Evolutionary conservation across 192 early-diverging fungal genomes (phyloP), one percentile per base, ranked within the genome.

Genomic region (Mortierella claussenii): DNA sequence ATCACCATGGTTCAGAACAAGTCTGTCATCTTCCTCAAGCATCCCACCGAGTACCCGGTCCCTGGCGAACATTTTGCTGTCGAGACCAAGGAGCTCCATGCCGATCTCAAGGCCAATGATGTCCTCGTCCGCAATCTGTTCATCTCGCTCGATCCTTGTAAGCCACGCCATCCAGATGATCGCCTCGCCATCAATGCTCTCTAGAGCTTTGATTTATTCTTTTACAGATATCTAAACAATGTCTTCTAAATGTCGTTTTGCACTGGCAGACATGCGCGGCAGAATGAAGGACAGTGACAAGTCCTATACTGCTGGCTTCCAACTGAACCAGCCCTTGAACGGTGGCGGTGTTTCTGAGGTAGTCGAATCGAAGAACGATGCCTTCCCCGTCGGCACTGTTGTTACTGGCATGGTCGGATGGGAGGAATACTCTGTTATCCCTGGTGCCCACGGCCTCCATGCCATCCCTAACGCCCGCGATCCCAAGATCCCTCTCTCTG

Each of bases 101-200:
- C 79, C 20, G 79, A 82, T 18, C 55, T 90, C 7, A 63, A 74
- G 36, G 71, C 82, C 15, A 79, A 69, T 7, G 80, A 88, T 46
- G 68, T 84, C 34, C 48, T 94, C 28, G 48, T 95, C 18, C 89
- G 91, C 50, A 85, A 84, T 40, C 81, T 88, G 26, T 89, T 79
- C 60, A 73, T 94, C 20, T 93, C 90, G 9, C 76, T 94, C 17
- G 92, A 95, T 79, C 93, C 91, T 28, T 94, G 95, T 75, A 89
- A 92, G 89, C 85, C 8, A 56, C 9, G 37, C 87, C 37, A 68
- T 80, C n/a, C n/a, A n/a, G n/a, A n/a, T n/a, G n/a, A n/a, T n/a
- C n/a, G n/a, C n/a, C n/a, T n/a, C n/a, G n/a, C n/a, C n/a, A 31
- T 15, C n/a, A 5, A 46, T 20, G 7, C 4, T 13, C 21, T 20